Base-by-base conservation (phyloP, 2,329 filamentous ascomycete species). In the Ramularia collo-cygni region DNA sequence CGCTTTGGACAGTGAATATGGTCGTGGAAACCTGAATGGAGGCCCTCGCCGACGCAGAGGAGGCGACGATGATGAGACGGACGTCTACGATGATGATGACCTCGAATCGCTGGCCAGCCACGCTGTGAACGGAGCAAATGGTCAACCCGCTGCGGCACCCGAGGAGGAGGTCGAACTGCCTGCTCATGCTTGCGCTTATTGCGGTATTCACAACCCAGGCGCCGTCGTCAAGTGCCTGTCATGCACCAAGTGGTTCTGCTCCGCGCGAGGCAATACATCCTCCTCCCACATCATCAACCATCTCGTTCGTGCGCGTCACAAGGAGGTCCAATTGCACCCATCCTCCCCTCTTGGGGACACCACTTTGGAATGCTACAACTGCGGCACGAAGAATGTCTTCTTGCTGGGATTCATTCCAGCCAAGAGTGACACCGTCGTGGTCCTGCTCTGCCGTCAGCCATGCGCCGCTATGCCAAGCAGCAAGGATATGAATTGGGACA, bases 401-500 rank as follows among this genome's bases (percentile, higher is more conserved):
- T 74, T 96, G 26, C 81, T 98, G 18, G 92, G 92, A 5, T 98
- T 98, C 63, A 98, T 98, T 54, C 93, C 92, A 8, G 92, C 92
- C 41, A 98, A 98, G 63, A 96, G 92, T 8, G 93, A 98, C 59
- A 95, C 92, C 0, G 92, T 98, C 18, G 93, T 98, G 6, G 92
- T 98, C 16, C 78, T 98, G 31, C 76, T 98, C 27, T 98, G 92
- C 64, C 88, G 92, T 46, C 92, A 96, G 65, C 92, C 92, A 33
- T 98, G 92, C 64, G 92, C 90, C 24, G 83, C 92, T 18, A 90
- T 85, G 68, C 85, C 89, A 1, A 96, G 92, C 24, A 90, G 87
- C 51, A 98, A 98, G 67, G 92, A 98, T 58, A 96, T 98, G 89
- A 98, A 92, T 63, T 98, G 92, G 92, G 92, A 98, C 63, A 93